Percentiles rank a stretch among this genome's conserved stretches.
These are phyloP conservation scores for Kwoniella botswanensis DNA, from an alignment of 768 basidiomycete genomes.

Conservation along the genomic window DNA sequence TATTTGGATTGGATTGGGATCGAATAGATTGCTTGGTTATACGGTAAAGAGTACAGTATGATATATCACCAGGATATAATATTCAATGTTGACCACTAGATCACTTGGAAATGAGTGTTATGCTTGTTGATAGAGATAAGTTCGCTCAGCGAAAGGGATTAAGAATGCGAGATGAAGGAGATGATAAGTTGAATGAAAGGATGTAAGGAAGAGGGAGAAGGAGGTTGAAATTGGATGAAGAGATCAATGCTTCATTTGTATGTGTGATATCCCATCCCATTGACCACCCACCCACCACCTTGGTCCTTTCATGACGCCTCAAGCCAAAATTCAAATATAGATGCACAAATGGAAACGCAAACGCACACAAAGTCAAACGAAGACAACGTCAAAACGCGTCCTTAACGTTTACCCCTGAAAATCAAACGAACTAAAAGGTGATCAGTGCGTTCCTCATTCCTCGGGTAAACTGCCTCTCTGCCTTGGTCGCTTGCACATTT, in stretches of 20 bases:
- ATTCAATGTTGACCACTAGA: not conserved
- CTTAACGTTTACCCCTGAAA: slow-evolving; percentile 1
- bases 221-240: slow-evolving; percentile 8
- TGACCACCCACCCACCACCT: not conserved
- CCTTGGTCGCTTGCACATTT: not conserved
- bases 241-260: slow-evolving; percentile 7
- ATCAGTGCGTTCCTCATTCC: slow-evolving; percentile 7
- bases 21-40: not conserved
- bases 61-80: slow-evolving; percentile 25
- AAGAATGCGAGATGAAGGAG: not conserved
- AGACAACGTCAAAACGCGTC: slow-evolving; percentile 19
- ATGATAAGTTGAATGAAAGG: slow-evolving; percentile 1
- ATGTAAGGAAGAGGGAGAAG: not conserved
- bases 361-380: slow-evolving; percentile 13
- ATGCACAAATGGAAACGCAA: not conserved
- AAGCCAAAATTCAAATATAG: not conserved
- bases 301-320: not conserved
- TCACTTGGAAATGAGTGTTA: not conserved
- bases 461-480: not conserved
- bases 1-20: not conserved
- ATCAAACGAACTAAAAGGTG: not conserved
- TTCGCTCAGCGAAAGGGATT: slow-evolving; percentile 15
- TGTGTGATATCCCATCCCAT: not conserved
- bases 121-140: slow-evolving; percentile 1
- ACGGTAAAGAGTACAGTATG: not conserved